Conservation (phyloP, 441 rosid genomes). For the Isatis lusitanica region DNA sequence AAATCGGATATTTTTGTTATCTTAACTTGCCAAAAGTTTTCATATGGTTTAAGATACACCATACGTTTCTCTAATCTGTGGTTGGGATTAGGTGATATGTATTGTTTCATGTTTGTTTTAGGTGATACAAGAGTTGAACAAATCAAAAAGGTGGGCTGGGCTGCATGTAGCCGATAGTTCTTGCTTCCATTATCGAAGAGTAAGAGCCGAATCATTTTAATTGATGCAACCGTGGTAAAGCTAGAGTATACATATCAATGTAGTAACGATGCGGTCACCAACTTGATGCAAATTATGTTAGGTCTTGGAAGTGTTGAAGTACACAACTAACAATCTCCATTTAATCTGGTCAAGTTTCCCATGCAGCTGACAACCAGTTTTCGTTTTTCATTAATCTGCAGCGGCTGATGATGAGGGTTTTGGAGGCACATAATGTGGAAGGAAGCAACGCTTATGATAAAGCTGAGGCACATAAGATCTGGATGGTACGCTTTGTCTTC, state of each 20-base stretch:
- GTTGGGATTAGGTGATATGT: neutral
- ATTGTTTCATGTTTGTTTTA: conserved; percentile 32
- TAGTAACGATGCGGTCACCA: neutral
- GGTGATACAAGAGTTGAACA: conserved; percentile 71
- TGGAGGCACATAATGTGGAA: conserved; percentile 39
- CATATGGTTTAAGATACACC: conserved; percentile 9
- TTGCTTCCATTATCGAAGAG: conserved; percentile 87
- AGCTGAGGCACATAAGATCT: conserved; percentile 41
- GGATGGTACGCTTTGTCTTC: conserved; percentile 53
- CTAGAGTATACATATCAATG: neutral
- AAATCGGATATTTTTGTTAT: conserved; percentile 21
- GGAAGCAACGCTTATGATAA: conserved; percentile 33
- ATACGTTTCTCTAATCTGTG: conserved; percentile 15
- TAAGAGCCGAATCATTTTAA: conserved; percentile 36
- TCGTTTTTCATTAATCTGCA: conserved; percentile 36
- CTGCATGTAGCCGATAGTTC: conserved; percentile 87
- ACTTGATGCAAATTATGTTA: neutral
- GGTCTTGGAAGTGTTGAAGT: too few relatives aligned
- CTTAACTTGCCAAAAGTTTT: conserved; percentile 1
- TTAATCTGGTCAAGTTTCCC: conserved; percentile 8
- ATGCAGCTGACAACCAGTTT: neutral
- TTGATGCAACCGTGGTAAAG: neutral
- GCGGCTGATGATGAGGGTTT: conserved; percentile 60
- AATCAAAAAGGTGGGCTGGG: conserved; percentile 74
- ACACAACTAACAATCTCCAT: conserved; percentile 15